Base-by-base conservation (phyloP, 2,329 filamentous ascomycete genomes). In the Neofusicoccum laricinum region DNA sequence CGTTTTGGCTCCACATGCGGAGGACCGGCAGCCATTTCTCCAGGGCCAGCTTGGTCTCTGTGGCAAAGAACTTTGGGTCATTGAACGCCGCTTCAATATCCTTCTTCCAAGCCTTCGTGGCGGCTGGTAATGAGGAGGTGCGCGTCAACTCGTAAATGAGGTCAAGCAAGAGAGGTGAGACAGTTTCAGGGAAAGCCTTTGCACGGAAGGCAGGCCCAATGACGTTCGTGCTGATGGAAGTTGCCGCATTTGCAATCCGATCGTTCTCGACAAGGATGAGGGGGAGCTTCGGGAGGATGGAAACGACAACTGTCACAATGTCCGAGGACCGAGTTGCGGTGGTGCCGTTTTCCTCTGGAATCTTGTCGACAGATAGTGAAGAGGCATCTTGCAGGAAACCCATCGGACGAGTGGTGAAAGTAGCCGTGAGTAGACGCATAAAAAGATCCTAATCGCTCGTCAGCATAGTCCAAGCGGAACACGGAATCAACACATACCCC, bases 71-170 rank as follows among this genome's bases (percentile, higher is more conserved):
- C 66, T 88, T 89, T 7, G 88, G 73, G 73, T 99, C 93, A 71
- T 96, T 95, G 79, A 98, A 97, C 0, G 93, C 93, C 73, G 98
- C 95, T 0, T 87, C 84, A 1, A 98, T 84, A 70, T 99, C 96
- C 75, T 93, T 97, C 78, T 90, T 96, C 92, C 94, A 97, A 1
- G 88, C 83, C 76, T 96, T 97, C 66, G 94, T 90, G 62, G 90
- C 90, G 68, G 90, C 90, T 2, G 90, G 86, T 32, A 97, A 82
- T 6, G 55, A 59, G 4, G 61, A 49, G 10, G 61, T 63, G 69
- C 88, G 88, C 0, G 90, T 87, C 63, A 98, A 84, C 68, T 94
- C 88, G 63, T 90, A 88, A 2, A 98, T 78, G 14, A 99, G 83
- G 14, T 84, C 82, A 61, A 99, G 79, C 7, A 90, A 87, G 65